Evolutionary conservation across 768 basidiomycete genomes (phyloP).

Genomic region (Tremella yokohamensis): DNA sequence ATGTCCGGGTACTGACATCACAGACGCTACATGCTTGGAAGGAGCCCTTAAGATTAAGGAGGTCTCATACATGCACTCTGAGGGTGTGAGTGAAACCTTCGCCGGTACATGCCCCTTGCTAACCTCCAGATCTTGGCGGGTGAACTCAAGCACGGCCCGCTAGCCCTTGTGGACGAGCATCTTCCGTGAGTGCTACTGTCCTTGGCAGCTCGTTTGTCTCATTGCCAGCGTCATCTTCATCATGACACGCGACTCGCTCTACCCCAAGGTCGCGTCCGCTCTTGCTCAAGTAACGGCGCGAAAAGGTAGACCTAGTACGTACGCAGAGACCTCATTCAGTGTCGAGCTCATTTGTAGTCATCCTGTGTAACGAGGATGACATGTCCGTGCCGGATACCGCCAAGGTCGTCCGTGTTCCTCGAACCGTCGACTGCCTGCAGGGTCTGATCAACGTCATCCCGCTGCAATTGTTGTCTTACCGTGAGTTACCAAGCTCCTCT

Average conservation of each 20-base stretch:
- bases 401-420: conserved; percentile 89
- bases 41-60: conserved; percentile 99
- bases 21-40: conserved; percentile 91
- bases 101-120: conserved; percentile 2
- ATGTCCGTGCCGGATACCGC: conserved; percentile 62
- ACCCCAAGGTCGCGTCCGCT: conserved; percentile 96
- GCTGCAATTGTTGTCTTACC: conserved; percentile 90
- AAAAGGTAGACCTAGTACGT: conserved; percentile 67
- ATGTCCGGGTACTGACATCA: not conserved
- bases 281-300: conserved; percentile 96
- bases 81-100: conserved; percentile 49
- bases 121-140: conserved; percentile 79
- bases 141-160: conserved; percentile 96
- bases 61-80: conserved; percentile 71
- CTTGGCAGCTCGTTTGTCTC: not conserved
- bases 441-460: conserved; percentile 96
- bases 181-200: conserved; percentile 60
- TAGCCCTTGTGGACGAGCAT: conserved; percentile 96
- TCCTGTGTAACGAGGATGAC: conserved; percentile 93
- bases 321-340: too few relatives aligned
- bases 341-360: too few relatives aligned
- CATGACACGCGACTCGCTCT: conserved; percentile 98
- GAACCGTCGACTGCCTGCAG: conserved; percentile 90
- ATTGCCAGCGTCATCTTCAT: conserved; percentile 73
- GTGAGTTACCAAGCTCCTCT: conserved; percentile 15